phyloP scores from a whole-genome alignment of 2,329 filamentous ascomycete genomes.

The Eutypella sp. region DNA sequence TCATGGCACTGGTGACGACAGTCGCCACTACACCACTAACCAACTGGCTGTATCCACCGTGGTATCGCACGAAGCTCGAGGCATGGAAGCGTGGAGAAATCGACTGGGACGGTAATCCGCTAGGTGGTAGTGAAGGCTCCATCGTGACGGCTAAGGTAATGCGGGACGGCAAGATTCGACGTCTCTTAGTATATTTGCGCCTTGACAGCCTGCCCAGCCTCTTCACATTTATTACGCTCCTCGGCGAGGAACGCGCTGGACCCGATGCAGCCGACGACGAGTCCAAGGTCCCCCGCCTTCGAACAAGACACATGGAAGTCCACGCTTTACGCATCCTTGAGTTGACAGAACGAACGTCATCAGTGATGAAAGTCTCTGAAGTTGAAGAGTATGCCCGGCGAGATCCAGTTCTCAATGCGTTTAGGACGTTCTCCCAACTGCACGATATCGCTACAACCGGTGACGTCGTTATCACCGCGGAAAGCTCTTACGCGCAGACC shows the following conservation, averaged over 20 bases:
- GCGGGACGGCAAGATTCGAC: conserved; percentile 44
- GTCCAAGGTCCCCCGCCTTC: conserved; percentile 19
- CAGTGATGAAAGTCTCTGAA: conserved; percentile 90
- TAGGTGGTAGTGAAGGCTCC: conserved; percentile 36
- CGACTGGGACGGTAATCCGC: conserved; percentile 71
- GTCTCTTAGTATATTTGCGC: conserved; percentile 74
- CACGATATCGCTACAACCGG: conserved; percentile 80
- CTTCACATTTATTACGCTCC: conserved; percentile 75
- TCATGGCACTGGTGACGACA: conserved; percentile 76
- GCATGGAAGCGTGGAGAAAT: conserved; percentile 60
- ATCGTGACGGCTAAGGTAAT: conserved; percentile 26
- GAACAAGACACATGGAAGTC: conserved; percentile 57
- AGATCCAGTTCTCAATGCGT: conserved; percentile 87
- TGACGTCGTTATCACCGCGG: conserved; percentile 73
- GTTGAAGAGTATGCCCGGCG: conserved; percentile 65
- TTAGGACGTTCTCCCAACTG: conserved; percentile 80
- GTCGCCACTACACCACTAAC: conserved; percentile 68
- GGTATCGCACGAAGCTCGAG: conserved; percentile 69
- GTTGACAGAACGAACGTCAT: conserved; percentile 86
- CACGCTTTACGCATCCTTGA: conserved; percentile 84
- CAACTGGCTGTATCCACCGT: conserved; percentile 63
- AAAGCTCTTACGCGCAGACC: conserved; percentile 73
- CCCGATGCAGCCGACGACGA: conserved; percentile 9
- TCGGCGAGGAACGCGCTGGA: conserved; percentile 48
- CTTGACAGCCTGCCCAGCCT: conserved; percentile 79